These are phyloP conservation scores for Turritis glabra DNA, from an alignment of 345 rosid species.

Conservation along the genomic window DNA sequence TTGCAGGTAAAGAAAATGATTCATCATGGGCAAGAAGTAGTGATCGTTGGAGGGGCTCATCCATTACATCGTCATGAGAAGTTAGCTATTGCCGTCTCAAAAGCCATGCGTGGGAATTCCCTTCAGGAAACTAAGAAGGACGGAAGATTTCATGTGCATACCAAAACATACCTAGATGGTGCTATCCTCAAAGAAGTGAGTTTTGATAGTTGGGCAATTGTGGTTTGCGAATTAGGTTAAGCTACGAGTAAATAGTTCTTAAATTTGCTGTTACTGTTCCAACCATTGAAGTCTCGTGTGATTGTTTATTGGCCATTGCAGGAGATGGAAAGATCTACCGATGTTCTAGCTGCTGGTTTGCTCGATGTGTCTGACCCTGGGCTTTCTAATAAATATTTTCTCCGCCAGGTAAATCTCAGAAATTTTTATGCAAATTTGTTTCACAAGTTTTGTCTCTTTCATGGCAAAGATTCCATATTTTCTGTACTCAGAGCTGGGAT, in stretches of 20 bases:
- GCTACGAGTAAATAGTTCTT: constrained; percentile 3
- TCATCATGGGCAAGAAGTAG: constrained; percentile 92
- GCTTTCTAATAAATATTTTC: constrained; percentile 86
- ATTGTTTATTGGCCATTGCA: constrained; percentile 38
- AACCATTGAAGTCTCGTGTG: constrained; percentile 11
- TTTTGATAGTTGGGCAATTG: constrained; percentile 4
- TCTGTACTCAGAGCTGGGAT: constrained; percentile 68
- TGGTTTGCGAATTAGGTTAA: constrained; percentile 12
- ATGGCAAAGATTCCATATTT: constrained; percentile 26
- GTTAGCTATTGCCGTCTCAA: constrained; percentile 94
- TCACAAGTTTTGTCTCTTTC: not conserved
- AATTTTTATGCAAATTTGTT: not conserved
- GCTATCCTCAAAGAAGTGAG: constrained; percentile 95
- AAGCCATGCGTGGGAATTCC: constrained; percentile 98
- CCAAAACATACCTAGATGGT: constrained; percentile 93
- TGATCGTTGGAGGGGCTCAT: constrained; percentile 86
- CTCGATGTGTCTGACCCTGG: constrained; percentile 95
- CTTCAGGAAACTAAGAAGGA: constrained; percentile 94
- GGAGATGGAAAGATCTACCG: constrained; percentile 98
- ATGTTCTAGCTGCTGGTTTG: constrained; percentile 97
- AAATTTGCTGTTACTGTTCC: constrained; percentile 19
- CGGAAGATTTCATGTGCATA: constrained; percentile 94
- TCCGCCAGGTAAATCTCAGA: constrained; percentile 69
- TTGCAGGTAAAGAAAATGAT: constrained; percentile 86
- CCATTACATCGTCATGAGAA: constrained; percentile 91